Base-by-base conservation (phyloP, 257 asterid genomes). In the Cordia subcordata region DNA sequence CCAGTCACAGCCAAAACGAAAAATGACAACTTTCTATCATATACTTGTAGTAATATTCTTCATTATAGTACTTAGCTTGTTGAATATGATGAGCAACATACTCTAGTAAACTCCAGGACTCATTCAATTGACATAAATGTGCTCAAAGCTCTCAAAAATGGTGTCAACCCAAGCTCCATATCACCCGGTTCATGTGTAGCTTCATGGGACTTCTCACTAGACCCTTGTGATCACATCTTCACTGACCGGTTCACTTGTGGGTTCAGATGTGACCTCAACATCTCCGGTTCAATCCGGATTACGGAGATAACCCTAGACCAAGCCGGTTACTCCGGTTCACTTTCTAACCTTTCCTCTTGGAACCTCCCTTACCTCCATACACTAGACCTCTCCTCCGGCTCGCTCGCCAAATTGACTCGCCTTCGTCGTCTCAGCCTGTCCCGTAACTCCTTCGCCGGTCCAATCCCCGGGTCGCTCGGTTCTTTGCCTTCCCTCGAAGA, bases 161-260 rank as follows among this genome's bases (percentile, higher is more conserved):
- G 84, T 65, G 63, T 86, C 76, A n/a, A 72, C 73, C 76, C 80
- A 1, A 58, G 44, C 71, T 44, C 95, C 0, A 27, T 84, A 56
- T 70, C 72, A 4, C 70, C 79, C 0, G 83, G 79, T 10, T 84
- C 97, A 38, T 90, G 97, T 75, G 44, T 90, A 1, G 75, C 77
- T 10, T 84, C 96, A 1, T 86, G 96, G 96, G 90, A 84, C 68
- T 84, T 90, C 68, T 10, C 81, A 8, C 39, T 72, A n/a, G 97
- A 90, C 75, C 95, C 97, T 23, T 90, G 97, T 71, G 94, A 84
- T 68, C 20, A 33, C 32, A 72, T 79, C 61, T 81, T 65, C 47
- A 23, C 70, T n/a, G 82, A 77, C 3, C 84, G 77, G 51, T 89
- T 89, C 88, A 81, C 90, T 19, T 89, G 97, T 66, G 97, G 97